Evolutionary conservation across 2,329 filamentous ascomycete genomes (phyloP).

Genomic region (Neonectria magnoliae): DNA sequence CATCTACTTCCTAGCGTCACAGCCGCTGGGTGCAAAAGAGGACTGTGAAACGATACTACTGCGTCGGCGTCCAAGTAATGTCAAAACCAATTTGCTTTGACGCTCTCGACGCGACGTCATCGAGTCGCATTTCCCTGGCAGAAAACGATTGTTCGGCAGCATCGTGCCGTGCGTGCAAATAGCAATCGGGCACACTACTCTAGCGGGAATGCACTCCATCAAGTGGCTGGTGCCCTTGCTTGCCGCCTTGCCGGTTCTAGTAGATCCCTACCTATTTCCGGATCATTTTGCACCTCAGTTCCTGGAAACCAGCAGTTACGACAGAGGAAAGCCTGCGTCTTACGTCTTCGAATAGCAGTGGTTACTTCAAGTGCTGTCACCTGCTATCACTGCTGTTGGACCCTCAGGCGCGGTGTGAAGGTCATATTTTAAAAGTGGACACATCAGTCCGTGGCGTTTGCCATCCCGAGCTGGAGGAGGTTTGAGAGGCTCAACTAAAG

Average conservation of each 20-base stretch:
- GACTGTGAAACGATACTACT: neutral
- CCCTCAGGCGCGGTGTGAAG: neutral
- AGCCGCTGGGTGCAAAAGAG: neutral
- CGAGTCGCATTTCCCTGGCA: neutral
- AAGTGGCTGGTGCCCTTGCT: neutral
- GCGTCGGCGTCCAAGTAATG: neutral
- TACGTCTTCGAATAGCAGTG: neutral
- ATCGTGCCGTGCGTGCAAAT: constrained; percentile 1
- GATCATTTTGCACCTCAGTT: neutral
- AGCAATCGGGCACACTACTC: neutral
- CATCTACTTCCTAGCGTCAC: constrained; percentile 6
- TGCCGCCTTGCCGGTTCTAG: neutral
- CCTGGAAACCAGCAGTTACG: neutral
- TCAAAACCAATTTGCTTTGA: neutral
- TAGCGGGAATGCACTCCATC: neutral
- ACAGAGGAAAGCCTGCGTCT: neutral
- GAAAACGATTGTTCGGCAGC: neutral
- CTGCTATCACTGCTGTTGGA: neutral
- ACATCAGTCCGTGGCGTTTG: neutral
- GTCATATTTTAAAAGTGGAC: neutral
- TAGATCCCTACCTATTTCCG: neutral
- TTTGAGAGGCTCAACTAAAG: no score
- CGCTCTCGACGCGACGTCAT: constrained; percentile 1
- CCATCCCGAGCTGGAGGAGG: neutral
- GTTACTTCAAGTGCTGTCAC: neutral